Conservation (phyloP, 208 protist genomes). For the Leishmania braziliensis region DNA sequence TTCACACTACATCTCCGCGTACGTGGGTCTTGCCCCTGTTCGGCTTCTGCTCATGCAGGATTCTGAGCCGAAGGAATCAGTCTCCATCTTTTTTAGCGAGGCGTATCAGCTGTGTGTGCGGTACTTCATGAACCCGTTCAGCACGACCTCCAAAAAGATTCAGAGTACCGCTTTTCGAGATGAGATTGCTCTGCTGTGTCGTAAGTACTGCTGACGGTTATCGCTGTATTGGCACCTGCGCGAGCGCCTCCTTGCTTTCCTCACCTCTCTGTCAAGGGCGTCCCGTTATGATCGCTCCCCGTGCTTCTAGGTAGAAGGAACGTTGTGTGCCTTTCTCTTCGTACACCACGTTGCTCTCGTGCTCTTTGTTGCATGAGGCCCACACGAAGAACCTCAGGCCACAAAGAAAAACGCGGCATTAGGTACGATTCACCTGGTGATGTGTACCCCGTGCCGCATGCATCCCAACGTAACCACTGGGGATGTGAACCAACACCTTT, state of each 20-base stretch:
- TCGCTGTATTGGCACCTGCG: conserved; percentile 29
- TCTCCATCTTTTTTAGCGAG: conserved; percentile 48
- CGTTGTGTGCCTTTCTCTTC: neutral
- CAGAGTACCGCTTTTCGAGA: conserved; percentile 26
- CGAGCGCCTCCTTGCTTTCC: neutral
- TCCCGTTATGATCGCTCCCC: neutral
- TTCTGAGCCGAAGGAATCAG: conserved; percentile 42
- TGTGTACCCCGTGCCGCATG: too few relatives aligned
- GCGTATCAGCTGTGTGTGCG: conserved; percentile 53
- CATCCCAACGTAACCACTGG: too few relatives aligned
- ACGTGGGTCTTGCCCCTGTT: conserved; percentile 54
- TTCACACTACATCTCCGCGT: conserved; percentile 59
- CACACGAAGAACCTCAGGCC: too few relatives aligned
- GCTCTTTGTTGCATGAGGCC: too few relatives aligned
- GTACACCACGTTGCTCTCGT: too few relatives aligned
- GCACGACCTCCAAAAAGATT: conserved; percentile 28
- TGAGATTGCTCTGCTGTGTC: conserved; percentile 18
- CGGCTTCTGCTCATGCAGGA: conserved; percentile 60
- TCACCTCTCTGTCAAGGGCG: neutral
- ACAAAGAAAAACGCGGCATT: too few relatives aligned
- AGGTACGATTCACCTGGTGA: too few relatives aligned
- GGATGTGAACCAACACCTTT: too few relatives aligned
- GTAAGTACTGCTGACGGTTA: conserved; percentile 28
- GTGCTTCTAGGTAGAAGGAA: neutral
- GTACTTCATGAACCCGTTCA: conserved; percentile 58